These are phyloP conservation scores for Avena sativa DNA, from an alignment of 176 grass and related monocot genomes.

Conservation along the genomic window DNA sequence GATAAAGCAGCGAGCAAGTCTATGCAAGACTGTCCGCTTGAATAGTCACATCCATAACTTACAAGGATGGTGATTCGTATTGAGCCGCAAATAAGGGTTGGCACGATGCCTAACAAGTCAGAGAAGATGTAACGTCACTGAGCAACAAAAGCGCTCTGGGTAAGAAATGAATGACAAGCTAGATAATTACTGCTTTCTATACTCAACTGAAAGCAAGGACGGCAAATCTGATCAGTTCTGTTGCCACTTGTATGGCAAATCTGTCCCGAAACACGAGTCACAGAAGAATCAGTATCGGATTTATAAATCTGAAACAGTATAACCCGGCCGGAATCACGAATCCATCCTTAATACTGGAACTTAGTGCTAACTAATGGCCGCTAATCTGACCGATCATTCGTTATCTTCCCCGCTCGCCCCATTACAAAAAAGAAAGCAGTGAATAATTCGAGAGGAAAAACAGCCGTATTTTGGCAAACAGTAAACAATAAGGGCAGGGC, in stretches of 20 bases:
- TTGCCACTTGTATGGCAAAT: neutral
- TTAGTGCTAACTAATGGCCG: neutral
- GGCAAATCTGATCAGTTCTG: neutral
- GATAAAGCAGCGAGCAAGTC: neutral
- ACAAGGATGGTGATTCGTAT: too few species aligned
- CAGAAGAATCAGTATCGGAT: neutral
- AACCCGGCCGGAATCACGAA: neutral
- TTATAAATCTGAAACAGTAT: neutral
- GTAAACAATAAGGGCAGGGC: neutral
- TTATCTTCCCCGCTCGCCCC: neutral
- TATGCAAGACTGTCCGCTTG: neutral
- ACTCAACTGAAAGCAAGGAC: neutral
- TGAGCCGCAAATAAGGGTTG: too few species aligned
- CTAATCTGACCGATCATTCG: neutral
- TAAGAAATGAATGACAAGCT: neutral
- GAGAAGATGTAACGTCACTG: neutral
- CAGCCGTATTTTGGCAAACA: neutral
- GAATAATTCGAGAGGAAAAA: neutral
- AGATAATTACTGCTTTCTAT: neutral
- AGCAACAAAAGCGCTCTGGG: neutral
- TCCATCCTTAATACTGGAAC: neutral
- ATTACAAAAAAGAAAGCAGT: neutral
- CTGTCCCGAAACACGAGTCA: neutral
- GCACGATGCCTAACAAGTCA: neutral
- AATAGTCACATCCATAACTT: slow-evolving; percentile 1